Evolutionary conservation across 768 basidiomycete species (phyloP).

Genomic region (Naganishia randhawae): DNA sequence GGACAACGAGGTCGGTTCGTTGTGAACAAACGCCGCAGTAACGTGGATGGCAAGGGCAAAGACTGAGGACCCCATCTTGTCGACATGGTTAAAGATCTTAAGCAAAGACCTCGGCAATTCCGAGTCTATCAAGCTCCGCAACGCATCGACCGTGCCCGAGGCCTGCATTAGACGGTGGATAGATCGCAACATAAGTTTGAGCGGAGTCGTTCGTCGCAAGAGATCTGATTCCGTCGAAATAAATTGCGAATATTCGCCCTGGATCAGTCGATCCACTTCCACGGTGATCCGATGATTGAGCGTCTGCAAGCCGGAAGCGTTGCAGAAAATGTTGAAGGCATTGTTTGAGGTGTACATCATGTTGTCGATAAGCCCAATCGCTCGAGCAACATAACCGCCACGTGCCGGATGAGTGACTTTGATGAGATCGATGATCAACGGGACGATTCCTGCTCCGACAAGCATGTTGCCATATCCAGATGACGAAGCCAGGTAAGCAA

Average conservation of each 20-base stretch:
- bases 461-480: conserved; percentile 86
- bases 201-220: conserved; percentile 68
- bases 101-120: conserved; percentile 78
- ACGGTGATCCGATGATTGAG: conserved; percentile 82
- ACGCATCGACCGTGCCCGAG: conserved; percentile 79
- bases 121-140: conserved; percentile 89
- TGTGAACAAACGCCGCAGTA: conserved; percentile 95
- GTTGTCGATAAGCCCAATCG: conserved; percentile 86
- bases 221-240: conserved; percentile 62
- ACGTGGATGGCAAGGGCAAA: conserved; percentile 78
- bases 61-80: conserved; percentile 79
- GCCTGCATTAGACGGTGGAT: conserved; percentile 97
- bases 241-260: not conserved
- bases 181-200: conserved; percentile 85
- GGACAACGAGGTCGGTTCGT: conserved; percentile 88
- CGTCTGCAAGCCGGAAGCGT: conserved; percentile 74
- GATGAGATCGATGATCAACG: conserved; percentile 80
- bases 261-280: conserved; percentile 35
- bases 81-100: conserved; percentile 76
- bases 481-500: conserved; percentile 80
- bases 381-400: conserved; percentile 73
- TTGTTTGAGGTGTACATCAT: conserved; percentile 84
- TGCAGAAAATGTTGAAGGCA: conserved; percentile 80
- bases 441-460: conserved; percentile 86
- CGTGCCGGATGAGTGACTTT: conserved; percentile 69